Evolutionary conservation across 331 rosid genomes (phyloP), one percentile per base, ranked within the genome.

Genomic region (Acacia pycnantha): DNA sequence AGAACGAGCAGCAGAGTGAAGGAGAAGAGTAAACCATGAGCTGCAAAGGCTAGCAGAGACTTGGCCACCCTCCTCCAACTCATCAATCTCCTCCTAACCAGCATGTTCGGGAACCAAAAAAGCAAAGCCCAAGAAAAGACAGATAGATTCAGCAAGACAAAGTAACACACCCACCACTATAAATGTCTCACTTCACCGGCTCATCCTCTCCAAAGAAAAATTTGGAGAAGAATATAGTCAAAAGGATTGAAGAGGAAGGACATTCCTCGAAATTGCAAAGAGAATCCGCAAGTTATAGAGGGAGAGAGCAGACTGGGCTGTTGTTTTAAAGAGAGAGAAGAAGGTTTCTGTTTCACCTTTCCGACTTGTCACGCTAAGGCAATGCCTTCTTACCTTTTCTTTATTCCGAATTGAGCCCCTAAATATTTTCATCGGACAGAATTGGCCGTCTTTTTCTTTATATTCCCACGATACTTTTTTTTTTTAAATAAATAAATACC

Each of bases 31-130:
- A 92, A 82, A n/a, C 85, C 84, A 81, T 93, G 97, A 15, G 98
- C 97, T 3, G 83, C 19, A 44, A 95, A 85, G 68, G 92, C 90
- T 77, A 83, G 91, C 13, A 95, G 75, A 37, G 97, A 87, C 87
- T 87, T 88, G 0, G 82, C 90, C 64, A 90, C 98, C 79, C 94
- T 89, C 72, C 94, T 87, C 98, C 98, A 93, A 76, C 94, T 95
- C 92, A 90, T 88, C 54, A 89, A 85, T 79, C 93, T 90, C 74
- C 92, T 83, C 85, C 82, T 86, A 65, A 87, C 90, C 85, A 92
- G 80, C 93, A 93, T 91, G 77, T 27, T 74, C 54, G 7, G 70
- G 79, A 76, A 27, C 50, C 64, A 82, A 83, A 64, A 78, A 54
- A 81, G 35, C 73, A 14, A 72, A n/a, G 62, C 31, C 48, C 73